Base-by-base conservation (phyloP, 2,329 filamentous ascomycete species). In the Fusarium stilboides region DNA sequence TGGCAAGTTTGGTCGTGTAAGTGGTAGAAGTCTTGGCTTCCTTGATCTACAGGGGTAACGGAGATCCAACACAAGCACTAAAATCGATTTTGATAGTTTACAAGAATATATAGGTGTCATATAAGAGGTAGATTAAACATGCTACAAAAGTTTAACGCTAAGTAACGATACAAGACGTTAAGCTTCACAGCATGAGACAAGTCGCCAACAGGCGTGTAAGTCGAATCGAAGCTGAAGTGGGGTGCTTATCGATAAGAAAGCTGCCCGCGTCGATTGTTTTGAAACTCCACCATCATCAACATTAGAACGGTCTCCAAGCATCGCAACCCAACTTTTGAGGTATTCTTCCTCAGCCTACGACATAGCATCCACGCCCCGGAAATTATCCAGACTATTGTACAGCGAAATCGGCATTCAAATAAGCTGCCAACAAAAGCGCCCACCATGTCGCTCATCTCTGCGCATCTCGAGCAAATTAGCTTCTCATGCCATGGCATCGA, bases 401-500 rank as follows among this genome's bases (percentile, higher is more conserved):
- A 15, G 26, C 17, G 40, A 24, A 42, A 40, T 45, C 19, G 8
- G n/a, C 15, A 42, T 33, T 15, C 17, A 12, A 36, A 12, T 13
- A 31, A 22, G 22, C 15, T 36, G 40, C 14, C 26, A 57, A 17
- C 22, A 17, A 19, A 19, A 52, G 17, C 5, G 19, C 4, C 57
- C 74, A 81, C 63, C 65, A 94, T 94, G 91, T 88, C 91, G 26
- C 84, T 92, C 24, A 84, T 94, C 26, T 84, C 86, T 9, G 88
- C 85, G 39, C 92, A 94, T 77, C 85, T 94, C 26, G 92, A 94
- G 82, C 92, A 94, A 78, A 94, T 94, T 60, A 82, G 87, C 52
- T 86, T 91, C 71, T 94, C 90, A n/a, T 92, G 92, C 67, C 88
- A 90, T 78, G 90, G 91, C 60, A 94, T 94, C 70, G 87, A 91